Base-by-base conservation (phyloP, 345 rosid species). In the Eucalyptus rudis region DNA sequence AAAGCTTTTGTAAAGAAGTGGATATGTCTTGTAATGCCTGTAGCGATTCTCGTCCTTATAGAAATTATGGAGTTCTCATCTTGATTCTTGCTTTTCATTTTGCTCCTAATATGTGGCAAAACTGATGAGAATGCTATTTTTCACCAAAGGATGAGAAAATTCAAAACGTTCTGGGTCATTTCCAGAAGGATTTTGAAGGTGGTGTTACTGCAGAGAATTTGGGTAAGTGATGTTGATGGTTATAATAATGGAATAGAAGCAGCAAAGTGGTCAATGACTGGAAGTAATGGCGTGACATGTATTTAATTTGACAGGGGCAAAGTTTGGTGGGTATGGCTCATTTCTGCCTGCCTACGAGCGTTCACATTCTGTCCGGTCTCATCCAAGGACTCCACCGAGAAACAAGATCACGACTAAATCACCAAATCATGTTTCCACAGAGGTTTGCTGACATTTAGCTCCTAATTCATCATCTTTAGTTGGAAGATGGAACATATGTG, bases 141-240 rank as follows among this genome's bases (percentile, higher is more conserved):
- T 89, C 40, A 88, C 91, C 89, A 52, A 93, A 97, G 98, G 98
- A 97, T 89, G 95, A 93, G 91, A 97, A 91, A 92, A 86, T 97
- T 84, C 91, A 95, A 89, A 90, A 91, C 87, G 88, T 93, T 40
- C 92, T 97, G 93, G 98, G 98, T 87, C 96, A 97, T 88, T 93
- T 94, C 86, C 96, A 91, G 88, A 93, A 94, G 87, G 92, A 93
- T 89, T 93, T 92, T 91, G 94, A 89, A 91, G 93, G 93, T 13
- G 94, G 92, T 49, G 87, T 89, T 49, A 92, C 94, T 87, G 92
- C 93, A 84, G 94, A 93, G 88, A 92, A 87, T 90, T 91, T 90
- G 93, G 95, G 98, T 97, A 93, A 93, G 97, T 92, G 89, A 66
- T 58, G 80, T 86, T 86, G 56, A 86, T 45, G 86, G 87, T 83